These are phyloP conservation scores for Phlyctochytrium bullatum DNA, from an alignment of 192 early-diverging fungal genomes.

Conservation along the genomic window DNA sequence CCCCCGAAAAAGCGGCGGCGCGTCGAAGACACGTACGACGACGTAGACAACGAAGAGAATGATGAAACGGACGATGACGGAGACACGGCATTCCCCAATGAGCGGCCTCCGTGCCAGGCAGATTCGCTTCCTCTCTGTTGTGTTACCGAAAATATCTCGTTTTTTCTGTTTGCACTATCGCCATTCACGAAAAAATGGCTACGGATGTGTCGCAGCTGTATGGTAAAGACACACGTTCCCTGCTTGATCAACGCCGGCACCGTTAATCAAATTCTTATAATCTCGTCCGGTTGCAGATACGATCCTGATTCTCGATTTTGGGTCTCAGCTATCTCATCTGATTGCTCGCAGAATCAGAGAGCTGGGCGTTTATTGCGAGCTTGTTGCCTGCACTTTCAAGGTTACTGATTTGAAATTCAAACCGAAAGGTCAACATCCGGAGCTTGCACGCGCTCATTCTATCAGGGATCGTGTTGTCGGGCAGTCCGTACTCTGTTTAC, in stretches of 20 bases:
- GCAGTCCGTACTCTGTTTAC: slow-evolving; percentile 95
- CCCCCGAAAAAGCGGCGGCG: too few species aligned
- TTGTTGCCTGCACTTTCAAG: slow-evolving; percentile 95
- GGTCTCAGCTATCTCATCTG: slow-evolving; percentile 97
- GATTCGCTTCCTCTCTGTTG: too few species aligned
- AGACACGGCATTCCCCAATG: too few species aligned
- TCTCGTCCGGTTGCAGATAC: slow-evolving; percentile 57
- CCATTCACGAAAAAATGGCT: too few species aligned
- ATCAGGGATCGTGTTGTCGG: slow-evolving; percentile 88
- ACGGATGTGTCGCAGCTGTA: slow-evolving; percentile 32
- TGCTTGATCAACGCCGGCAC: background rate
- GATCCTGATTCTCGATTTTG: slow-evolving; percentile 98
- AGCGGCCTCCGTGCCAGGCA: too few species aligned
- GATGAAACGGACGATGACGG: too few species aligned
- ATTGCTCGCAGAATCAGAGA: slow-evolving; percentile 95
- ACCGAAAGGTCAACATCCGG: slow-evolving; percentile 68
- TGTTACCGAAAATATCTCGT: too few species aligned
- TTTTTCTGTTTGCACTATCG: too few species aligned
- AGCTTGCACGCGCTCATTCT: slow-evolving; percentile 1
- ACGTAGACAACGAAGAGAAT: too few species aligned
- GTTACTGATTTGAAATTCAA: slow-evolving; percentile 83
- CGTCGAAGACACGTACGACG: too few species aligned
- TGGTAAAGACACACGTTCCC: slow-evolving; percentile 8
- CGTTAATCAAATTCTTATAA: background rate
- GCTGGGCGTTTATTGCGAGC: slow-evolving; percentile 98